These are phyloP conservation scores for Leishmania lainsoni DNA, from an alignment of 208 protist genomes.

Conservation along the genomic window DNA sequence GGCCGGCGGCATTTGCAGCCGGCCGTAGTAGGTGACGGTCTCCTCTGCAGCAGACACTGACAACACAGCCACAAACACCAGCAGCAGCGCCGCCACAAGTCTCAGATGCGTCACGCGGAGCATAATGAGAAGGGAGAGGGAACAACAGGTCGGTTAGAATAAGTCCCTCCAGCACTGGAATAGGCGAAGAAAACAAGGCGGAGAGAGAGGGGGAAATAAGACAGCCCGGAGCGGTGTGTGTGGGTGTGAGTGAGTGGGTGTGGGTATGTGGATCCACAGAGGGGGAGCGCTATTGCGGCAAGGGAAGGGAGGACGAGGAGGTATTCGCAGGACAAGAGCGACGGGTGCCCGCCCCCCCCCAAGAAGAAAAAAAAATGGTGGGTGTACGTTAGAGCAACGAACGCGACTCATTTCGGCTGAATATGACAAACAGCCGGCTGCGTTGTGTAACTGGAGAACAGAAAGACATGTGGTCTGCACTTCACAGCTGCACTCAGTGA, in stretches of 20 bases:
- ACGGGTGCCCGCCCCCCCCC: too few species aligned
- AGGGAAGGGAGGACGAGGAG: neutral
- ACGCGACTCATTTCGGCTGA: neutral
- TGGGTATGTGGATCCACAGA: too few species aligned
- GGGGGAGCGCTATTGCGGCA: neutral
- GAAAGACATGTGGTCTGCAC: neutral
- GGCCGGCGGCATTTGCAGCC: conserved; percentile 47
- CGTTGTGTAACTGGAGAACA: neutral
- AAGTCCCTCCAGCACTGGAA: neutral
- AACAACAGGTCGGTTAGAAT: neutral
- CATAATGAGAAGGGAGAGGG: conserved; percentile 3
- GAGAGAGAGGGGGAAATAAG: neutral
- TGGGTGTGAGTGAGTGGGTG: neutral
- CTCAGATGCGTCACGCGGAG: neutral
- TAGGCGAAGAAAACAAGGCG: neutral
- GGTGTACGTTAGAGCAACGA: neutral
- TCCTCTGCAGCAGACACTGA: conserved; percentile 3
- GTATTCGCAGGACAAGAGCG: neutral
- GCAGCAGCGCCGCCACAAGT: conserved; percentile 7
- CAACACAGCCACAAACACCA: neutral
- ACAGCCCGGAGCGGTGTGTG: neutral
- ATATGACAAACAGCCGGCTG: neutral
- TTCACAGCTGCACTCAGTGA: too few species aligned
- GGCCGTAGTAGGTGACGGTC: conserved; percentile 48
- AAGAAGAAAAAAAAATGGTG: neutral